Percentiles rank a stretch among this genome's conserved stretches.
phyloP scores from a whole-genome alignment of 1,284 basidiomycete genomes.

The Ceratobasidium sp. region DNA sequence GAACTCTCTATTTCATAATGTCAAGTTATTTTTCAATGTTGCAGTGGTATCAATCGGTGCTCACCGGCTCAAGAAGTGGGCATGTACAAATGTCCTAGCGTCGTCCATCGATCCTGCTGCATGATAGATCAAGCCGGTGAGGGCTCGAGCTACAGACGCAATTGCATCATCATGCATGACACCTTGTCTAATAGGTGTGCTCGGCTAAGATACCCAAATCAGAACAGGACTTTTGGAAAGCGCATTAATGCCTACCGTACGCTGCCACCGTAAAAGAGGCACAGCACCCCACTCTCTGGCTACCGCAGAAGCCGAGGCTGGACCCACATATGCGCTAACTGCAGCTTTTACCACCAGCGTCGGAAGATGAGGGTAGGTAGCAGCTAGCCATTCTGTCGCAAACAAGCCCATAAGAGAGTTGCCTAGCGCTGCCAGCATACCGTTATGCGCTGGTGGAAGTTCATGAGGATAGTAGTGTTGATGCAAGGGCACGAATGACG shows the following conservation, averaged over 20 bases:
- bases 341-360: conserved; percentile 90
- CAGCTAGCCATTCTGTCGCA: conserved; percentile 84
- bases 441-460: conserved; percentile 72
- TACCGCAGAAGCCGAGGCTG: conserved; percentile 82
- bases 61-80: conserved; percentile 72
- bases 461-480: conserved; percentile 65
- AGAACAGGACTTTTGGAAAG: conserved; percentile 37
- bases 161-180: conserved; percentile 75
- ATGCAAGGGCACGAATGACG: conserved; percentile 72
- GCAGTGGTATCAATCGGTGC: neutral
- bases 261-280: conserved; percentile 75
- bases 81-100: conserved; percentile 85
- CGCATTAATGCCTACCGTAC: conserved; percentile 62
- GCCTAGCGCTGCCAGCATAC: conserved; percentile 81
- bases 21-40: neutral
- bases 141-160: conserved; percentile 76
- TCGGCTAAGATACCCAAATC: conserved; percentile 57
- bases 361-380: conserved; percentile 90
- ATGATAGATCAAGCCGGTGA: conserved; percentile 80
- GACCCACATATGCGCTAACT: conserved; percentile 90
- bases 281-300: conserved; percentile 83
- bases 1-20: conserved; percentile 65
- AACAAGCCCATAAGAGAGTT: conserved; percentile 94
- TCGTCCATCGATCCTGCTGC: conserved; percentile 76
- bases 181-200: conserved; percentile 61